Conservation (phyloP, 352 stramenopile species). For the Globisporangium spinosum region DNA sequence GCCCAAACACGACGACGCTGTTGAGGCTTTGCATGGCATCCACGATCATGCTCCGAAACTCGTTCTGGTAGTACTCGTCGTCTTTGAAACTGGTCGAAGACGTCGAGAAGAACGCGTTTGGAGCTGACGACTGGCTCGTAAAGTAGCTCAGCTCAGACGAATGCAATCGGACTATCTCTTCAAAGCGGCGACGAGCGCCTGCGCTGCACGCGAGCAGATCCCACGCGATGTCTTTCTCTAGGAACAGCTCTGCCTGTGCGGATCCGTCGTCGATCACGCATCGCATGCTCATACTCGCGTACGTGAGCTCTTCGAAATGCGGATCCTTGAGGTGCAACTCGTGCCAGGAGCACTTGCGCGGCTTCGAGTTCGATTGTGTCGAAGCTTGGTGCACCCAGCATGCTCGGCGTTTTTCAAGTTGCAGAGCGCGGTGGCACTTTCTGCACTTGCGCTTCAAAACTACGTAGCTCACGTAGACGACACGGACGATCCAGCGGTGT, state of each 20-base stretch:
- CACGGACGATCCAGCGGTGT: slow-evolving; percentile 52
- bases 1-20: no score
- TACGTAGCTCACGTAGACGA: slow-evolving; percentile 77
- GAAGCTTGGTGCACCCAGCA: slow-evolving; percentile 35
- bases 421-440: slow-evolving; percentile 46
- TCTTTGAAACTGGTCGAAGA: neutral
- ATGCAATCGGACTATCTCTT: slow-evolving; percentile 40
- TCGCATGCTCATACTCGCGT: slow-evolving; percentile 41
- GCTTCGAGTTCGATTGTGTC: slow-evolving; percentile 3
- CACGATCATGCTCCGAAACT: no score
- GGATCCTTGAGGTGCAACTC: slow-evolving; percentile 32
- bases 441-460: slow-evolving; percentile 67
- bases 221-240: slow-evolving; percentile 69
- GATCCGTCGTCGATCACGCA: slow-evolving; percentile 79
- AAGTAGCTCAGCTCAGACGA: slow-evolving; percentile 59
- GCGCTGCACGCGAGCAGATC: slow-evolving; percentile 52
- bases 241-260: slow-evolving; percentile 68
- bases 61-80: no score
- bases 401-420: slow-evolving; percentile 36
- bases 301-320: slow-evolving; percentile 34
- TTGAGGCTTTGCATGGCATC: no score
- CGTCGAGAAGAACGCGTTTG: slow-evolving; percentile 24
- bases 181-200: slow-evolving; percentile 39
- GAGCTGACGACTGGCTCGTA: slow-evolving; percentile 23
- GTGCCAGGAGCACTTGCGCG: slow-evolving; percentile 24